Evolutionary conservation across 179 eudicot genomes (phyloP).

Genomic region (Silene coronaria): DNA sequence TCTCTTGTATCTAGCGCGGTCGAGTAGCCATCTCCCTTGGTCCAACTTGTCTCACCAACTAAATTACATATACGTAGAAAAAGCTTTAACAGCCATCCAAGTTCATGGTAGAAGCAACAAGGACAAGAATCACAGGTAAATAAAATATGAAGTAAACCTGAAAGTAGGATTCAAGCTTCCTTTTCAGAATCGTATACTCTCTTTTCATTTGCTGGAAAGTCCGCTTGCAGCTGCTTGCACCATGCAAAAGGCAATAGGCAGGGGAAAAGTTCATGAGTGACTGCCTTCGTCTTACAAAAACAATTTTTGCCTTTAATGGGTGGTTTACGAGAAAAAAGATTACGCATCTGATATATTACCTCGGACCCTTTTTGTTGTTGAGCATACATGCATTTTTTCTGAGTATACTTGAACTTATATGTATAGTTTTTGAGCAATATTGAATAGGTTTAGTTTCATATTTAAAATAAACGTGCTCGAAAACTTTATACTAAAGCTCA

Average conservation of each 20-base stretch:
- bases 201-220: slow-evolving; percentile 80
- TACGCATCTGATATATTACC: too few species aligned
- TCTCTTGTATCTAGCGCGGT: slow-evolving; percentile 26
- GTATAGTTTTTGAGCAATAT: too few species aligned
- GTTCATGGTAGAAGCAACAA: slow-evolving; percentile 9
- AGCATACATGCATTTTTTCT: too few species aligned
- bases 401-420: too few species aligned
- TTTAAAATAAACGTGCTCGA: too few species aligned
- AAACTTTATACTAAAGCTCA: too few species aligned
- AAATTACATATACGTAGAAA: background rate
- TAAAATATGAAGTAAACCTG: slow-evolving; percentile 40
- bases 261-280: background rate
- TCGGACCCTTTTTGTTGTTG: too few species aligned
- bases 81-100: background rate
- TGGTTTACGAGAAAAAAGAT: too few species aligned
- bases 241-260: slow-evolving; percentile 5
- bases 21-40: slow-evolving; percentile 60
- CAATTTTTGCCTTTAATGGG: too few species aligned
- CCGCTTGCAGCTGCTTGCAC: slow-evolving; percentile 63
- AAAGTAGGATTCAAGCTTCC: slow-evolving; percentile 85
- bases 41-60: slow-evolving; percentile 78
- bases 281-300: too few species aligned
- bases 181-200: slow-evolving; percentile 67
- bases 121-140: slow-evolving; percentile 7
- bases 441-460: too few species aligned